Evolutionary conservation across 192 early-diverging fungal genomes (phyloP).

Genomic region (Rhizophagus prolifer): DNA sequence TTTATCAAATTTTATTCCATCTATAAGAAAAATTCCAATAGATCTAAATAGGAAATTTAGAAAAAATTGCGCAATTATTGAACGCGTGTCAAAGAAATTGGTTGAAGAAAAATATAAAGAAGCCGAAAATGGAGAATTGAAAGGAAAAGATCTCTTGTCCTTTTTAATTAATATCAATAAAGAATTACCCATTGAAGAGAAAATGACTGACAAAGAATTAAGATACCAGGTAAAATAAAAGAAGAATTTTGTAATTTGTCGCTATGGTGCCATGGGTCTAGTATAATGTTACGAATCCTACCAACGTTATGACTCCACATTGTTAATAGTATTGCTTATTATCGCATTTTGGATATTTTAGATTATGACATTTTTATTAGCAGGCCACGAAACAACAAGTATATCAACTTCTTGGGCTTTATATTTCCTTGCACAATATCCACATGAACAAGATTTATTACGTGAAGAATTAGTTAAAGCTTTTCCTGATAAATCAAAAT

Average conservation of each 20-base stretch:
- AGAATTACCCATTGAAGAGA: constrained; percentile 35
- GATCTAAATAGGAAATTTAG: not conserved
- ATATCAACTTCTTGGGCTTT: constrained; percentile 51
- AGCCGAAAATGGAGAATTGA: constrained; percentile 16
- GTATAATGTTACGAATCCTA: too few species aligned
- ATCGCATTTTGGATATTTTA: not conserved
- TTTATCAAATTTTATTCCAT: constrained; percentile 34
- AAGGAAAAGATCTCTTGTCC: constrained; percentile 45
- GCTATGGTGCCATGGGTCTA: too few species aligned
- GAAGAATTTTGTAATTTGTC: too few species aligned
- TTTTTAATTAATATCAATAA: constrained; percentile 45
- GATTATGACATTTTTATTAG: constrained; percentile 24
- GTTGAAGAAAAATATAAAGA: constrained; percentile 37
- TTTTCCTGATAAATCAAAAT: constrained; percentile 42
- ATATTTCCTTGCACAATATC: constrained; percentile 52
- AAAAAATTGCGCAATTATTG: constrained; percentile 30
- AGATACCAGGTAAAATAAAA: constrained; percentile 34
- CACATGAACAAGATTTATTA: constrained; percentile 40
- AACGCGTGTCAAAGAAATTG: constrained; percentile 35
- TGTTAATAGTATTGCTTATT: too few species aligned
- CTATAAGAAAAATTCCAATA: constrained; percentile 30
- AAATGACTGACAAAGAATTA: constrained; percentile 47
- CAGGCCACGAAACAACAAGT: constrained; percentile 61
- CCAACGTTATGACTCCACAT: too few species aligned
- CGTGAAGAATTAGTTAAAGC: constrained; percentile 48